phyloP scores from a whole-genome alignment of 2,329 filamentous ascomycete genomes.

The Talaromyces sp. region DNA sequence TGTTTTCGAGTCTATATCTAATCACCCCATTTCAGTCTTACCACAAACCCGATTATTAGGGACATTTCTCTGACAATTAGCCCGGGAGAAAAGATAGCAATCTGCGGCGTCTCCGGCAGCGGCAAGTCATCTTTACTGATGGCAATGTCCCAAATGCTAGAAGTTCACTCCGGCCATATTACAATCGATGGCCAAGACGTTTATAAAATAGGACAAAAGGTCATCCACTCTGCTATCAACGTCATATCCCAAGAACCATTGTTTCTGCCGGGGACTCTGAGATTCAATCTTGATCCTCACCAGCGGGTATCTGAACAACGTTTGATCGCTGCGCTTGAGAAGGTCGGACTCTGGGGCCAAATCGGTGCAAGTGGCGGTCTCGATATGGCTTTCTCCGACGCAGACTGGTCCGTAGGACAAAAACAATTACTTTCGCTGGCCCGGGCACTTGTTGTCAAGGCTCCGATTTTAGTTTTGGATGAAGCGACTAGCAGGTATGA shows the following conservation, averaged over 20 bases:
- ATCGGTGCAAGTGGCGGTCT: conserved; percentile 33
- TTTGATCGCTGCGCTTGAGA: conserved; percentile 35
- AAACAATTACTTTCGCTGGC: conserved; percentile 63
- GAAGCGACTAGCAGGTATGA: conserved; percentile 37
- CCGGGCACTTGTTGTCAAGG: conserved; percentile 52
- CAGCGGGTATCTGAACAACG: conserved; percentile 11
- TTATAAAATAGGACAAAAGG: conserved; percentile 30
- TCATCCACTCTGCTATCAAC: conserved; percentile 42
- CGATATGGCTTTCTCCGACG: conserved; percentile 44
- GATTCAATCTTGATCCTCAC: background rate
- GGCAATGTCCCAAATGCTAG: conserved; percentile 42
- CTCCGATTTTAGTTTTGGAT: conserved; percentile 44
- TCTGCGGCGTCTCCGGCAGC: conserved; percentile 39
- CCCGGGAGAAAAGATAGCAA: conserved; percentile 38
- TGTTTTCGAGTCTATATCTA: background rate
- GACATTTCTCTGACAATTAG: conserved; percentile 11
- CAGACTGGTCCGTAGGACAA: conserved; percentile 57
- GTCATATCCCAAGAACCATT: conserved; percentile 55
- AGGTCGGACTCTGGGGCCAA: conserved; percentile 36
- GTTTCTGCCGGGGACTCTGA: background rate
- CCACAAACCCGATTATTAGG: conserved; percentile 43
- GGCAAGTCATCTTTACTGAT: conserved; percentile 41
- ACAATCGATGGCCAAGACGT: conserved; percentile 43
- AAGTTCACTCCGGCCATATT: conserved; percentile 38
- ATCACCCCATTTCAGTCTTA: background rate